phyloP scores from a whole-genome alignment of 352 stramenopile species.

The Pilasporangium apinafurcum region DNA sequence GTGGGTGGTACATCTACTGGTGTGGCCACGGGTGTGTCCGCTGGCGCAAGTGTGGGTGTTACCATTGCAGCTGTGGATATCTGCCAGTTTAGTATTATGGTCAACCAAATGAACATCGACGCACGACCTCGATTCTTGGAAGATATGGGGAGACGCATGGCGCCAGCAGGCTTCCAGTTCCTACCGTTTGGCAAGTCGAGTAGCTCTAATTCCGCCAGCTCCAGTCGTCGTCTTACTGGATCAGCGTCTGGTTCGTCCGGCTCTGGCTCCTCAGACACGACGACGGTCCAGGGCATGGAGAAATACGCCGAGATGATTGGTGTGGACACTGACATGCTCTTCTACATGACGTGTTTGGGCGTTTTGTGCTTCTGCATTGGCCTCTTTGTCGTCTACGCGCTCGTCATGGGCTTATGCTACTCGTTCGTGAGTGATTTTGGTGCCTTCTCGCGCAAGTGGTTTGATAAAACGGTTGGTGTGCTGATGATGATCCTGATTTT shows the following conservation, averaged over 20 bases:
- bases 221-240: conserved; percentile 21
- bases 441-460: conserved; percentile 57
- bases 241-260: conserved; percentile 10
- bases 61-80: conserved; percentile 68
- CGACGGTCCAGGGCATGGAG: conserved; percentile 67
- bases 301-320: conserved; percentile 71
- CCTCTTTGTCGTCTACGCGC: conserved; percentile 37
- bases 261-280: conserved; percentile 14
- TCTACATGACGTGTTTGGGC: conserved; percentile 72
- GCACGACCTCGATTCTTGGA: conserved; percentile 63
- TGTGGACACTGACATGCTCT: conserved; percentile 70
- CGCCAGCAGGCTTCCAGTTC: conserved; percentile 54
- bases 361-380: conserved; percentile 36
- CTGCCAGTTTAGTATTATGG: conserved; percentile 80
- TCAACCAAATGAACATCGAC: conserved; percentile 82
- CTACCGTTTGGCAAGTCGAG: conserved; percentile 52
- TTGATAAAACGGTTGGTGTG: conserved; percentile 73
- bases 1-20: conserved; percentile 47
- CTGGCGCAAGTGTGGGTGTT: conserved; percentile 55
- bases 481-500: conserved; percentile 83
- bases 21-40: conserved; percentile 49
- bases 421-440: conserved; percentile 50
- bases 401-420: conserved; percentile 37
- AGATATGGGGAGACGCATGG: conserved; percentile 72
- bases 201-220: not conserved